Percentiles rank a stretch among this genome's conserved stretches.
Evolutionary conservation across 2,329 filamentous ascomycete species (phyloP).

Genomic region (Aspergillus brunneoviolaceus): DNA sequence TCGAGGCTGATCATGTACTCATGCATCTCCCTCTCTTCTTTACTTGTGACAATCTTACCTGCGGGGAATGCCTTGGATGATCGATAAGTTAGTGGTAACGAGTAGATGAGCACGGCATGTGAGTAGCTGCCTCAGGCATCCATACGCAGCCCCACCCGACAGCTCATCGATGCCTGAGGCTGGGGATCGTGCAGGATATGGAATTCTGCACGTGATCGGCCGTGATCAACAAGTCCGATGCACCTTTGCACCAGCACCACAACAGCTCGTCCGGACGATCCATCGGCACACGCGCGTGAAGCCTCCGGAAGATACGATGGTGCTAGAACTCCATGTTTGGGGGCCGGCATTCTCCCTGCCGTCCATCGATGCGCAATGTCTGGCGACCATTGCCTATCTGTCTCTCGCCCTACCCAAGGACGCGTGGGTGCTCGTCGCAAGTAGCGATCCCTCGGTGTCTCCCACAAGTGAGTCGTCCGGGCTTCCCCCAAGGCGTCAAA

Average conservation of each 20-base stretch:
- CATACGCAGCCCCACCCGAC: background rate
- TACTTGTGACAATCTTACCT: background rate
- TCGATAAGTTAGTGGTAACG: background rate
- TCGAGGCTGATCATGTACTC: background rate
- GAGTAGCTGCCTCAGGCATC: background rate
- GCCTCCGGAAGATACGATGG: conserved; percentile 39
- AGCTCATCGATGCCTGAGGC: background rate
- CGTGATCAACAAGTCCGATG: background rate
- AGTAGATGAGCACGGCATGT: background rate
- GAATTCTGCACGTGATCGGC: background rate
- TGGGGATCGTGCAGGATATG: background rate
- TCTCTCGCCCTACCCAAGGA: conserved; percentile 58
- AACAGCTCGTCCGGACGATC: background rate
- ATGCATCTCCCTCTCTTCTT: too few species aligned
- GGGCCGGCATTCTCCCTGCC: conserved; percentile 84
- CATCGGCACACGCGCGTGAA: background rate
- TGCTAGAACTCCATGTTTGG: conserved; percentile 82
- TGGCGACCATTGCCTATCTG: conserved; percentile 78
- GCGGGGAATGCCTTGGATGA: background rate
- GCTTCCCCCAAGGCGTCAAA: too few species aligned
- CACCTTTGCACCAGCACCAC: background rate
- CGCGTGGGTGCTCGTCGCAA: conserved; percentile 70
- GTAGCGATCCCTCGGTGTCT: conserved; percentile 69
- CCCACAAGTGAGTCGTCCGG: conserved; percentile 60
- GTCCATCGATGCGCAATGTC: conserved; percentile 88